Base-by-base conservation (phyloP, 768 basidiomycete species). In the Mycena galopus region DNA sequence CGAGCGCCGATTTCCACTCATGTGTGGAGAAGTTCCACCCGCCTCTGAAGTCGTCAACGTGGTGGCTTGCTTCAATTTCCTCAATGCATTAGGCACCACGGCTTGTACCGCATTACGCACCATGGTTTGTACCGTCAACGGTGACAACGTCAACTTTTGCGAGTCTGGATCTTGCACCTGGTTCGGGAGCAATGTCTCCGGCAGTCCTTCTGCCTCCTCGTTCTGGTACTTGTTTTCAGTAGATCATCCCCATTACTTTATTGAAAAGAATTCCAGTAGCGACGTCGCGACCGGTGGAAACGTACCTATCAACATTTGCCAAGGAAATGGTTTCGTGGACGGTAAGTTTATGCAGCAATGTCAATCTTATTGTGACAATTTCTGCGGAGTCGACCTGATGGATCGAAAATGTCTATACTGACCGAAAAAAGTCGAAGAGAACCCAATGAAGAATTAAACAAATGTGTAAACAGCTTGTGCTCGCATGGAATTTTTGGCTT, bases 261-360 rank as follows among this genome's bases (percentile, higher is more conserved):
- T n/a, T n/a, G 56, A 33, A 11, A 3, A 25, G 2, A 9, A 5
- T 39, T 27, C 35, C 10, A 61, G 59, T 17, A 7, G 16, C 3
- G 59, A 61, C 27, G 59, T 61, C 27, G 59, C 59, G n/a, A 61
- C 39, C 21, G 59, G 59, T 44, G 59, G 59, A 39, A 44, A 39
- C 25, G 35, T 23, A 29, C 37, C 44, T 11, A 61, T 61, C 59
- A 42, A 42, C 39, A 44, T 25, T 19, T 61, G 59, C 59, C 59
- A 61, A 23, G 35, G 37, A n/a, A 61, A 61, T 61, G 42, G 42
- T 9, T 44, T 61, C 29, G 59, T 61, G 6, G 35, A 39, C 44
- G 59, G 59, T 61, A 30, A 61, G 59, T 4, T 42, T 12, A 35
- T 10, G 39, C 19, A 37, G 59, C 2, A 61, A 61, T 61, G 59